phyloP scores from a whole-genome alignment of 176 grass and related monocot species.

The Carex kokanica region DNA sequence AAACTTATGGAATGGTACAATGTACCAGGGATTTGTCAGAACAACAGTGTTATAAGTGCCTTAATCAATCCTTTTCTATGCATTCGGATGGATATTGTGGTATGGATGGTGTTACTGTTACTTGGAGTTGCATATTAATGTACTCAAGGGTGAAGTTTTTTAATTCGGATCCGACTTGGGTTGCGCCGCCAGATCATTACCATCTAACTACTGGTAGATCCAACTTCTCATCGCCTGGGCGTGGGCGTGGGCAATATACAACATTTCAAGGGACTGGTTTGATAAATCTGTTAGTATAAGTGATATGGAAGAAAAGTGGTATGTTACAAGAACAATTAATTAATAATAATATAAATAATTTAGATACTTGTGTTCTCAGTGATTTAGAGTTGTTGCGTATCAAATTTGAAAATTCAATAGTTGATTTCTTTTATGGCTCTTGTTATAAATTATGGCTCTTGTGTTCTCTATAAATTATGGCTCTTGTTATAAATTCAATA shows the following conservation, averaged over 20 bases:
- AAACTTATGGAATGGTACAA: background rate
- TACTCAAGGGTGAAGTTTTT: background rate
- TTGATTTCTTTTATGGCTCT: too few species aligned
- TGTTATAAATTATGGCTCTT: too few species aligned
- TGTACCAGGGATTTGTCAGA: constrained; percentile 1
- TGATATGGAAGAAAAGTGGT: background rate
- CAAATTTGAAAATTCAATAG: too few species aligned
- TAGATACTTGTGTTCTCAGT: too few species aligned
- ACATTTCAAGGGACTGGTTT: background rate
- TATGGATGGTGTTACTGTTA: background rate
- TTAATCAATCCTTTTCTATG: background rate
- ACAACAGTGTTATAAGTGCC: background rate
- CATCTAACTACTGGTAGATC: background rate
- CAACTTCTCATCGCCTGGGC: background rate
- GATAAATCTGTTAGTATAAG: background rate
- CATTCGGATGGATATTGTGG: background rate
- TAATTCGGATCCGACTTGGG: background rate
- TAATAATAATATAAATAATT: too few species aligned
- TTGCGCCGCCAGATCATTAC: background rate
- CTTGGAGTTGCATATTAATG: background rate
- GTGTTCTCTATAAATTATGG: too few species aligned
- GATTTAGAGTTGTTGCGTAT: too few species aligned
- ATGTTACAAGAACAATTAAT: too few species aligned
- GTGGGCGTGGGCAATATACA: background rate
- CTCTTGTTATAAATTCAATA: too few species aligned